These are phyloP conservation scores for Ganoderma lingzhi DNA, from an alignment of 1,284 basidiomycete genomes.

Conservation along the genomic window DNA sequence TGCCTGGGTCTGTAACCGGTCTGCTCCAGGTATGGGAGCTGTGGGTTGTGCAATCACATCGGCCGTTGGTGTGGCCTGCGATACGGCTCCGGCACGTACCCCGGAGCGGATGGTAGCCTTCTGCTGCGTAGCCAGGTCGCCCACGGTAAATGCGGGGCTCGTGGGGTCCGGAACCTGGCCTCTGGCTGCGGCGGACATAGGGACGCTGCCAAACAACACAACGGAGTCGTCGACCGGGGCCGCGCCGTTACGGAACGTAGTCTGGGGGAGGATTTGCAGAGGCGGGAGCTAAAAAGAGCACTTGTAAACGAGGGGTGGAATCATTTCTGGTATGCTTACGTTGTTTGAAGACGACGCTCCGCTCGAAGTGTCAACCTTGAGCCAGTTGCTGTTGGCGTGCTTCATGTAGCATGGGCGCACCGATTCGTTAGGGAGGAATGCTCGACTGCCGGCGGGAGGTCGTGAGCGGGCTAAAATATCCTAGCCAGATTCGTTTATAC, in stretches of 20 bases:
- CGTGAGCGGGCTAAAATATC: background rate
- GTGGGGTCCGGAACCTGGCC: background rate
- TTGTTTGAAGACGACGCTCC: background rate
- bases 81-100: background rate
- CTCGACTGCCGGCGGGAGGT: background rate
- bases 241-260: background rate
- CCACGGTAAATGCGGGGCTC: too few relatives aligned
- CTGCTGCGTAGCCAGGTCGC: background rate
- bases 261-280: background rate
- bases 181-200: background rate
- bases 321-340: background rate
- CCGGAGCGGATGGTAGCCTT: conserved; percentile 1
- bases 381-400: background rate
- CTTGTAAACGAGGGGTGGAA: too few relatives aligned
- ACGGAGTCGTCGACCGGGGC: background rate
- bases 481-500: background rate
- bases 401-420: background rate
- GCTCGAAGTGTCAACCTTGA: background rate
- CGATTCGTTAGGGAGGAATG: background rate
- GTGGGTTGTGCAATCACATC: too few relatives aligned
- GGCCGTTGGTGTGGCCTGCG: too few relatives aligned
- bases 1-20: background rate
- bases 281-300: background rate
- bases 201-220: background rate
- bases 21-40: background rate